These are phyloP conservation scores for Capsicum baccatum DNA, from an alignment of 257 asterid genomes.

Conservation along the genomic window DNA sequence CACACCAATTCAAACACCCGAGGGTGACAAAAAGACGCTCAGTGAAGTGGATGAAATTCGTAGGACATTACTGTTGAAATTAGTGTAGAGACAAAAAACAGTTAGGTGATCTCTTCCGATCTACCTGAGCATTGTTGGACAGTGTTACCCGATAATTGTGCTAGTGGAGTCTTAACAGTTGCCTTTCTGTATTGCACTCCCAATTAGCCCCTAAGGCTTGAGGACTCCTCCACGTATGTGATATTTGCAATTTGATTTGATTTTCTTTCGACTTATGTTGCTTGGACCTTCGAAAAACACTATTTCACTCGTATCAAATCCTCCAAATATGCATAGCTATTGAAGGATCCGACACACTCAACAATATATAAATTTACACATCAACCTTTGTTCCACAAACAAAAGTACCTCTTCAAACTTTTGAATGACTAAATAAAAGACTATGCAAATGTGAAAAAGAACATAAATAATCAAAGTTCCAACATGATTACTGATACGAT, in stretches of 20 bases:
- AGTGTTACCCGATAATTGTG: background rate
- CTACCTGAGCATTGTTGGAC: background rate
- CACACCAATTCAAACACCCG: background rate
- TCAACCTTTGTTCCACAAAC: background rate
- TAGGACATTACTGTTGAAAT: background rate
- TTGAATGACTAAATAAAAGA: too few relatives aligned
- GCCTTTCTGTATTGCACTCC: conserved; percentile 1
- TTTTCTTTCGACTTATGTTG: background rate
- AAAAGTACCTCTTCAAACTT: background rate
- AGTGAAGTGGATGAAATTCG: background rate
- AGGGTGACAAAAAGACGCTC: background rate
- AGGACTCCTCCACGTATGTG: background rate
- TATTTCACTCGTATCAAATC: too few relatives aligned
- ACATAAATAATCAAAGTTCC: background rate
- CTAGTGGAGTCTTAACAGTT: background rate
- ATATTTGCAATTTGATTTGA: background rate
- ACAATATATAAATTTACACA: too few relatives aligned
- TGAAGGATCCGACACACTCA: background rate
- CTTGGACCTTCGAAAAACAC: background rate
- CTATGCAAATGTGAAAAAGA: too few relatives aligned
- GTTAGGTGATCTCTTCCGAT: background rate
- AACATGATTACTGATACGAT: background rate
- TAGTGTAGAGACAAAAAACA: background rate
- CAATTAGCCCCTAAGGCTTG: background rate
- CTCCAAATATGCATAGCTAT: background rate